A percentile compares a stretch with the other conserved stretches of the same genome.
Conservation (phyloP, 169 alveolate species). For the Babesia ovata region DNA sequence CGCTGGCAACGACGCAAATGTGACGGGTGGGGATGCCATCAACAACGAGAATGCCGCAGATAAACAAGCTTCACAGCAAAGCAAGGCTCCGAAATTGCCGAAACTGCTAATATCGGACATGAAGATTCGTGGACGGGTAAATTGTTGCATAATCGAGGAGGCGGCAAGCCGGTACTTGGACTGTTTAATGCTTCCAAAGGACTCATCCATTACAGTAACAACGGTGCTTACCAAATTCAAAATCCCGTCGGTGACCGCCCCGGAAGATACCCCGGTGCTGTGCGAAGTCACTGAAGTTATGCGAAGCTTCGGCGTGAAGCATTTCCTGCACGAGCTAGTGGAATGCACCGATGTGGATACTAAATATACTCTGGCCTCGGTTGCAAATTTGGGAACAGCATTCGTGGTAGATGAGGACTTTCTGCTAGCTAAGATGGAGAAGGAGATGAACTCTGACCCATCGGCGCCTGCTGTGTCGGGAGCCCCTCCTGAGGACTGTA, state of each 20-base stretch:
- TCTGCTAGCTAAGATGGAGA: conserved; percentile 22
- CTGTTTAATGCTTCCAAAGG: conserved; percentile 18
- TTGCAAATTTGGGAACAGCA: conserved; percentile 48
- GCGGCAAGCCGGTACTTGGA: conserved; percentile 63
- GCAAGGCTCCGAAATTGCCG: not conserved
- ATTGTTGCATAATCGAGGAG: conserved; percentile 68
- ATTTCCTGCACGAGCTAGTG: conserved; percentile 68
- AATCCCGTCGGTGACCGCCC: conserved; percentile 64
- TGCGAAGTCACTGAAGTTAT: conserved; percentile 69
- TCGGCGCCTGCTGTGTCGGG: not conserved
- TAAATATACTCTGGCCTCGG: conserved; percentile 47
- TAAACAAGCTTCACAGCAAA: too few relatives aligned
- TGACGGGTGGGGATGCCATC: not conserved
- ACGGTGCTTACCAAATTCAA: conserved; percentile 36
- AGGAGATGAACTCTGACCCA: not conserved
- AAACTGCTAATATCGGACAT: conserved; percentile 62
- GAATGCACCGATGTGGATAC: conserved; percentile 50
- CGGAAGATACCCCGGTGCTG: conserved; percentile 37
- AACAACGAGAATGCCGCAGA: too few relatives aligned
- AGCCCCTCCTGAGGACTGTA: not conserved
- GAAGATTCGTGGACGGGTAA: conserved; percentile 54
- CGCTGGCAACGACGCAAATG: not conserved
- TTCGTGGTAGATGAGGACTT: conserved; percentile 54
- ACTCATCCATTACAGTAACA: not conserved
- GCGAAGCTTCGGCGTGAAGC: conserved; percentile 67